A percentile compares a stretch with the other conserved stretches of the same genome.
phyloP scores from a whole-genome alignment of 495 filamentous ascomycete genomes.

The Penicillium salamii region DNA sequence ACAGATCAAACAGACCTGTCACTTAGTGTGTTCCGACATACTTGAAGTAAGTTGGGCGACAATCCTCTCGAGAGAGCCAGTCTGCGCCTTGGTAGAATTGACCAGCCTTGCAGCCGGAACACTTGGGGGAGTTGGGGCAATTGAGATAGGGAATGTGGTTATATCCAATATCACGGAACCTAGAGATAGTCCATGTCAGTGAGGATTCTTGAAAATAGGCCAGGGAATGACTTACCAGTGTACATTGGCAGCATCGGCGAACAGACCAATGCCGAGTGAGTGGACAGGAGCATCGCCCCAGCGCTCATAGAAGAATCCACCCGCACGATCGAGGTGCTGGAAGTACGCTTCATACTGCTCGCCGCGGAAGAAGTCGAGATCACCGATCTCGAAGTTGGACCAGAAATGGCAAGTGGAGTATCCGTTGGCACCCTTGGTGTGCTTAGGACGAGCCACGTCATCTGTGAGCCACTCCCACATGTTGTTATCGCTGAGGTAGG shows the following conservation, averaged over 20 bases:
- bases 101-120: slow-evolving; percentile 81
- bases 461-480: slow-evolving; percentile 88
- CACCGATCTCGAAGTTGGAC: slow-evolving; percentile 98
- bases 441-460: slow-evolving; percentile 68
- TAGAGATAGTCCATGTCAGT: slow-evolving; percentile 32
- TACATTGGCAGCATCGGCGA: slow-evolving; percentile 85
- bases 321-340: slow-evolving; percentile 87
- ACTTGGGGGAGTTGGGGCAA: slow-evolving; percentile 95
- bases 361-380: slow-evolving; percentile 92
- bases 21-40: slow-evolving; percentile 75
- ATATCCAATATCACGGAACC: slow-evolving; percentile 99
- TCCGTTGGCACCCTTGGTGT: slow-evolving; percentile 75
- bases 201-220: background rate
- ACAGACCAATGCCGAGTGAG: slow-evolving; percentile 88
- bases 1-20: slow-evolving; percentile 6
- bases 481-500: slow-evolving; percentile 78
- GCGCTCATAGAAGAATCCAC: slow-evolving; percentile 98
- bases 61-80: slow-evolving; percentile 87
- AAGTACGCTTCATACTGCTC: slow-evolving; percentile 94
- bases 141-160: slow-evolving; percentile 99
- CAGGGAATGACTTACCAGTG: slow-evolving; percentile 72
- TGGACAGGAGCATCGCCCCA: slow-evolving; percentile 99
- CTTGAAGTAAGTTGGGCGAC: slow-evolving; percentile 95
- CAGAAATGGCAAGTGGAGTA: slow-evolving; percentile 99
- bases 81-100: slow-evolving; percentile 83